A percentile compares a stretch with the other conserved stretches of the same genome.
These are phyloP conservation scores for Raffaelea arxii DNA, from an alignment of 2,329 filamentous ascomycete species.

Conservation along the genomic window DNA sequence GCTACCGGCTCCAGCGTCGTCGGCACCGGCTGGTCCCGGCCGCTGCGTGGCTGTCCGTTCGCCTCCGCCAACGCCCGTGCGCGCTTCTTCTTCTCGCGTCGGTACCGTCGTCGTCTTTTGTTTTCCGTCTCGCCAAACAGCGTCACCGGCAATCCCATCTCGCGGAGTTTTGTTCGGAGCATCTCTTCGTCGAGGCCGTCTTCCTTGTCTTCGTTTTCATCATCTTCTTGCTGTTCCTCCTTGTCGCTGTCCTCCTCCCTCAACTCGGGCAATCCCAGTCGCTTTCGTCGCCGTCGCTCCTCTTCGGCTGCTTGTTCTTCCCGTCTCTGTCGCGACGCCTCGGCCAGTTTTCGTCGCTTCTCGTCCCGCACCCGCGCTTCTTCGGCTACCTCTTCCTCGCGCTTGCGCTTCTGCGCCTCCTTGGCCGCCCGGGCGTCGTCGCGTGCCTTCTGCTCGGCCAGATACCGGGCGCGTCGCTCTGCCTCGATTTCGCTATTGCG, in stretches of 20 bases:
- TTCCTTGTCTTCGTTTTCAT: slow-evolving; percentile 27
- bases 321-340: slow-evolving; percentile 60
- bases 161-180: slow-evolving; percentile 57
- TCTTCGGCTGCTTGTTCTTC: slow-evolving; percentile 66
- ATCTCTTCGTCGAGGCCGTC: slow-evolving; percentile 59
- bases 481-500: slow-evolving; percentile 82
- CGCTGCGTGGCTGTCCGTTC: background rate
- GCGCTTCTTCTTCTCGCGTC: slow-evolving; percentile 45
- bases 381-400: slow-evolving; percentile 73
- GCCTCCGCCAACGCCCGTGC: slow-evolving; percentile 41
- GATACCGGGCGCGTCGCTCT: slow-evolving; percentile 68
- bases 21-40: slow-evolving; percentile 60
- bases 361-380: slow-evolving; percentile 64
- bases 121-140: slow-evolving; percentile 77
- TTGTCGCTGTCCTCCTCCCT: slow-evolving; percentile 26
- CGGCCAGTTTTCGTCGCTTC: slow-evolving; percentile 70
- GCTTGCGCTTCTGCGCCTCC: slow-evolving; percentile 70
- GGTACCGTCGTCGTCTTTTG: slow-evolving; percentile 60
- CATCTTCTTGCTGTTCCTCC: slow-evolving; percentile 23
- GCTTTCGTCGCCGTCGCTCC: slow-evolving; percentile 62
- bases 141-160: slow-evolving; percentile 59
- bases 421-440: slow-evolving; percentile 63
- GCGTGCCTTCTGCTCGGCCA: slow-evolving; percentile 66
- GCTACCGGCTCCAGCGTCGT: slow-evolving; percentile 72
- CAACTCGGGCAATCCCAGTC: slow-evolving; percentile 71